phyloP scores from a whole-genome alignment of 139 green algal species.

The Volvox africanus region DNA sequence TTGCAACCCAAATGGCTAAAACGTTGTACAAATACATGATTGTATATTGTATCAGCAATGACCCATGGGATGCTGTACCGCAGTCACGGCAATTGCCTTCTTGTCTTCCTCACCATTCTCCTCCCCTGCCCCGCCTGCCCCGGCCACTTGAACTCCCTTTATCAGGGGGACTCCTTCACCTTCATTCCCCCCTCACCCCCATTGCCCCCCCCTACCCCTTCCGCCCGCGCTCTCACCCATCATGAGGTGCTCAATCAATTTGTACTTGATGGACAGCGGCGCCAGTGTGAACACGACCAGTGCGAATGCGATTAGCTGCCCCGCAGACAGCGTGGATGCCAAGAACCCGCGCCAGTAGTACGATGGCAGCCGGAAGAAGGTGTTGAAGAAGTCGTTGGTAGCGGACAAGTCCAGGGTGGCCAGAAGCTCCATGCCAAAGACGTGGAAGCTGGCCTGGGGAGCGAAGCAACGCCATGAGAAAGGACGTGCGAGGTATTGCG shows the following conservation, averaged over 20 bases:
- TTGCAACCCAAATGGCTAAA: too few species aligned
- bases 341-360: conserved; percentile 94
- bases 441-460: conserved; percentile 84
- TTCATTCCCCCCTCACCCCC: background rate
- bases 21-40: too few species aligned
- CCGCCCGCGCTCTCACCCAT: conserved; percentile 42
- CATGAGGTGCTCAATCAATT: conserved; percentile 88
- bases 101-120: background rate
- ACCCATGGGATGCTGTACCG: too few species aligned
- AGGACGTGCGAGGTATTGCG: too few species aligned
- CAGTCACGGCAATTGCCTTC: background rate
- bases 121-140: too few species aligned
- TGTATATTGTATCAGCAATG: too few species aligned
- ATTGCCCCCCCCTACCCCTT: background rate
- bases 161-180: too few species aligned
- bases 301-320: conserved; percentile 93
- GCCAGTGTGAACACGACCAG: conserved; percentile 88
- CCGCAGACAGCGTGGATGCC: conserved; percentile 78
- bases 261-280: conserved; percentile 81
- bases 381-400: conserved; percentile 94
- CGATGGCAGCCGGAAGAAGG: conserved; percentile 91
- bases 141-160: too few species aligned
- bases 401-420: conserved; percentile 80
- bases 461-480: too few species aligned
- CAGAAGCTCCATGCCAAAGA: conserved; percentile 95